phyloP scores from a whole-genome alignment of 345 rosid genomes.

The Cardamine resedifolia region DNA sequence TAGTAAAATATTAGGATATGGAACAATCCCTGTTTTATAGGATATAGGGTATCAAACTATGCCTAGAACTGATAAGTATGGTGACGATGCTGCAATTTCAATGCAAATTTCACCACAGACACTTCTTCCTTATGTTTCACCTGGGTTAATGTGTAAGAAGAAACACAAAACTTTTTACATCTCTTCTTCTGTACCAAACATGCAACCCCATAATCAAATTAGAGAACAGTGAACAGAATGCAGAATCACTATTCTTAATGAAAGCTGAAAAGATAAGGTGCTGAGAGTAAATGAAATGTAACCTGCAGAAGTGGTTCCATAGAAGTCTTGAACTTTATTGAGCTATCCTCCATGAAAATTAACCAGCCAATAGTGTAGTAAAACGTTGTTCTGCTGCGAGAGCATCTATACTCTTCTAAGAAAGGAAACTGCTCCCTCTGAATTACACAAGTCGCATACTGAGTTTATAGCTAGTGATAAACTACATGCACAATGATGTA shows the following conservation, averaged over 20 bases:
- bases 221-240: conserved; percentile 1
- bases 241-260: background rate
- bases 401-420: conserved; percentile 85
- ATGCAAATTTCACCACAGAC: background rate
- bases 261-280: conserved; percentile 17
- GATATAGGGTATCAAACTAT: background rate
- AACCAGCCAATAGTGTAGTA: conserved; percentile 95
- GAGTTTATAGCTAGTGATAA: conserved; percentile 8
- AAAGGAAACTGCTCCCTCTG: conserved; percentile 99
- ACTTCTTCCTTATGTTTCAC: conserved; percentile 1
- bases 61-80: conserved; percentile 7
- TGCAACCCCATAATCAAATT: conserved; percentile 7
- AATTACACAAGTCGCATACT: conserved; percentile 26
- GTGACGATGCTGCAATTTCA: background rate
- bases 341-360: conserved; percentile 96
- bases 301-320: conserved; percentile 96
- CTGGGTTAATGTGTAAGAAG: conserved; percentile 9
- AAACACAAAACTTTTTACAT: background rate
- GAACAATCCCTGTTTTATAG: background rate
- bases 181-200: conserved; percentile 10
- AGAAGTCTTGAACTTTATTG: conserved; percentile 92
- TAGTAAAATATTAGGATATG: background rate
- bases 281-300: conserved; percentile 7
- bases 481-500: conserved; percentile 13
- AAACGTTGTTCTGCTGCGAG: conserved; percentile 95